A percentile compares a stretch with the other conserved stretches of the same genome.
phyloP scores from a whole-genome alignment of 768 basidiomycete genomes.

The Amanita pseudoporphyria region DNA sequence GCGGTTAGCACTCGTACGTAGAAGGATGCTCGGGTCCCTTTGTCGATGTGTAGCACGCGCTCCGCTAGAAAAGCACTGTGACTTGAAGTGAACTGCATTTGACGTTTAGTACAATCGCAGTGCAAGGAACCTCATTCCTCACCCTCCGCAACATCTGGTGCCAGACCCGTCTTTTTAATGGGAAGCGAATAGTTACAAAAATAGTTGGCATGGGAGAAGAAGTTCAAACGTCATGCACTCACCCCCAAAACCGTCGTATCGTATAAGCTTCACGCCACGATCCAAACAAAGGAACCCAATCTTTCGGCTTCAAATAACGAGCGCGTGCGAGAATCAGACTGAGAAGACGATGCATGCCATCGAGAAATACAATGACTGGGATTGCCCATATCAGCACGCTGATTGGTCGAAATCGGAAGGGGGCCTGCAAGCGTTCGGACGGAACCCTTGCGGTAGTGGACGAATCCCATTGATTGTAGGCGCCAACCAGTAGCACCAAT shows the following conservation, averaged over 20 bases:
- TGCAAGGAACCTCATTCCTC: slow-evolving; percentile 7
- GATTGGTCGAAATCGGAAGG: slow-evolving; percentile 10
- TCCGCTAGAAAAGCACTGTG: slow-evolving; percentile 19
- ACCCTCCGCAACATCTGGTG: slow-evolving; percentile 29
- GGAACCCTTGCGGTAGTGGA: slow-evolving; percentile 9
- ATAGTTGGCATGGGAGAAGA: neutral
- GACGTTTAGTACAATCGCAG: neutral
- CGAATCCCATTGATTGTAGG: slow-evolving; percentile 14
- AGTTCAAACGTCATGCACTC: slow-evolving; percentile 9
- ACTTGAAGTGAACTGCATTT: slow-evolving; percentile 4
- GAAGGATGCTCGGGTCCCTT: slow-evolving; percentile 16
- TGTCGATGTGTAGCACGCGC: slow-evolving; percentile 15
- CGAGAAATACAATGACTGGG: slow-evolving; percentile 8
- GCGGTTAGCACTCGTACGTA: slow-evolving; percentile 25
- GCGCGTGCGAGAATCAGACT: slow-evolving; percentile 16
- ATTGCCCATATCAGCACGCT: slow-evolving; percentile 2
- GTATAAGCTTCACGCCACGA: slow-evolving; percentile 24
- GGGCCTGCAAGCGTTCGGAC: slow-evolving; percentile 8
- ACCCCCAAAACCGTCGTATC: slow-evolving; percentile 32
- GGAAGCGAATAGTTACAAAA: neutral
- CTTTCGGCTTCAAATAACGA: slow-evolving; percentile 20
- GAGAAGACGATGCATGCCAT: slow-evolving; percentile 7
- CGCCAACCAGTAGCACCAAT: slow-evolving; percentile 14
- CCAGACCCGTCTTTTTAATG: slow-evolving; percentile 21
- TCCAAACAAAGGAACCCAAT: slow-evolving; percentile 32